These are phyloP conservation scores for Cryphonectria nitschkei DNA, from an alignment of 2,329 filamentous ascomycete species.

Conservation along the genomic window DNA sequence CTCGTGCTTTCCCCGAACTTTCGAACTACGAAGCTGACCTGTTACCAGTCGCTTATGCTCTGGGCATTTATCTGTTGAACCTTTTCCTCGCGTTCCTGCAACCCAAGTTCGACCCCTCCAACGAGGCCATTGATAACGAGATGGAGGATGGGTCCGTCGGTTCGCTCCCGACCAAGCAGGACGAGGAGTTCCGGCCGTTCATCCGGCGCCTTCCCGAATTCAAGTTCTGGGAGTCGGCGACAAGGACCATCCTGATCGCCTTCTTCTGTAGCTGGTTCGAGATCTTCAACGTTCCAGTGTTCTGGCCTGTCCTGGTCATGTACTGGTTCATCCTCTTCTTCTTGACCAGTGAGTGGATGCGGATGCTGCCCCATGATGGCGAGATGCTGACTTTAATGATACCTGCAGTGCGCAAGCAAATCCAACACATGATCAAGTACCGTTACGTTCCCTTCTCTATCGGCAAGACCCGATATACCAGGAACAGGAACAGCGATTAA, in stretches of 20 bases:
- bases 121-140: conserved; percentile 86
- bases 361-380: background rate
- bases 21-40: conserved; percentile 27
- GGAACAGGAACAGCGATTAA: conserved; percentile 63
- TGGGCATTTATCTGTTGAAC: conserved; percentile 98
- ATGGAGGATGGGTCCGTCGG: conserved; percentile 90
- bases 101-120: conserved; percentile 97
- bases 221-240: conserved; percentile 99
- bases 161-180: conserved; percentile 87
- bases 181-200: conserved; percentile 97
- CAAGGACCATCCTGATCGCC: conserved; percentile 78
- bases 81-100: conserved; percentile 98
- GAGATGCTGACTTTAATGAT: conserved; percentile 13
- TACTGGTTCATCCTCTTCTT: conserved; percentile 98
- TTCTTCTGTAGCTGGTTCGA: conserved; percentile 92
- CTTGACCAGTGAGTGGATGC: conserved; percentile 77
- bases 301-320: conserved; percentile 97
- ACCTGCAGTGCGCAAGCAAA: conserved; percentile 90
- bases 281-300: conserved; percentile 95
- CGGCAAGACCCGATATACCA: conserved; percentile 82
- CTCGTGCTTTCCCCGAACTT: background rate
- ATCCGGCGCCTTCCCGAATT: conserved; percentile 96
- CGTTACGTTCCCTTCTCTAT: conserved; percentile 94
- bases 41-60: conserved; percentile 85
- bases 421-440: conserved; percentile 99